A percentile compares a stretch with the other conserved stretches of the same genome.
Conservation (phyloP, 2,329 filamentous ascomycete species). For the Talaromyces sp. region DNA sequence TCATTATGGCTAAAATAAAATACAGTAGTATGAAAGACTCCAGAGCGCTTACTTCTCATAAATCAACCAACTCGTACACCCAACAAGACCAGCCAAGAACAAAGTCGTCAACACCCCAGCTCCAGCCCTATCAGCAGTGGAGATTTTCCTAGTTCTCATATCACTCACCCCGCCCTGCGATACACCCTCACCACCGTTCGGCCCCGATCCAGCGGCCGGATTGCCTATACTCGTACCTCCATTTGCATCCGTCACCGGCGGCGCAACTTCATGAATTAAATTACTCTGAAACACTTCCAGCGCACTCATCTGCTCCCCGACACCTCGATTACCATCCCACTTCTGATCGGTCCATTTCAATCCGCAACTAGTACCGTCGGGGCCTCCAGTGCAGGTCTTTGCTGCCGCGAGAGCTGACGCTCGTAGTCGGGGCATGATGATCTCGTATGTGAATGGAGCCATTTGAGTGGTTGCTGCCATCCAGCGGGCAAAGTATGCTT, state of each 20-base stretch:
- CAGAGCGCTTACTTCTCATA: constrained; percentile 25
- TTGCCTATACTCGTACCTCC: constrained; percentile 35
- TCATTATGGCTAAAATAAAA: not conserved
- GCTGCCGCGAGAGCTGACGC: constrained; percentile 55
- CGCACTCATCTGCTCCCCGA: constrained; percentile 41
- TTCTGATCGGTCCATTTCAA: constrained; percentile 38
- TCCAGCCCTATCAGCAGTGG: constrained; percentile 39
- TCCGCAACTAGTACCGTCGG: constrained; percentile 38
- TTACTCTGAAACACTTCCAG: constrained; percentile 34
- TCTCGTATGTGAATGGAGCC: constrained; percentile 53
- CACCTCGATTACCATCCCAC: constrained; percentile 37
- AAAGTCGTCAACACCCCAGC: constrained; percentile 43
- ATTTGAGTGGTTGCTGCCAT: constrained; percentile 57
- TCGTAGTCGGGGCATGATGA: constrained; percentile 51
- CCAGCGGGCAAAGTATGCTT: constrained; percentile 62
- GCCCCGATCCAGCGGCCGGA: constrained; percentile 27
- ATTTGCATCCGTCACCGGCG: constrained; percentile 30
- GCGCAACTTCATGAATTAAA: constrained; percentile 29
- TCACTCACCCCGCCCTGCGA: constrained; percentile 20
- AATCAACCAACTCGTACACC: constrained; percentile 37
- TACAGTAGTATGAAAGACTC: not conserved
- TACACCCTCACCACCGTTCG: constrained; percentile 18
- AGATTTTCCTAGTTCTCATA: constrained; percentile 22
- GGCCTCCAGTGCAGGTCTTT: constrained; percentile 50
- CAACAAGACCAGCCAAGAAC: constrained; percentile 33